Percentiles rank a stretch among this genome's conserved stretches.
These are phyloP conservation scores for Phanerodontia chrysosporium DNA, from an alignment of 768 basidiomycete species.

Conservation along the genomic window DNA sequence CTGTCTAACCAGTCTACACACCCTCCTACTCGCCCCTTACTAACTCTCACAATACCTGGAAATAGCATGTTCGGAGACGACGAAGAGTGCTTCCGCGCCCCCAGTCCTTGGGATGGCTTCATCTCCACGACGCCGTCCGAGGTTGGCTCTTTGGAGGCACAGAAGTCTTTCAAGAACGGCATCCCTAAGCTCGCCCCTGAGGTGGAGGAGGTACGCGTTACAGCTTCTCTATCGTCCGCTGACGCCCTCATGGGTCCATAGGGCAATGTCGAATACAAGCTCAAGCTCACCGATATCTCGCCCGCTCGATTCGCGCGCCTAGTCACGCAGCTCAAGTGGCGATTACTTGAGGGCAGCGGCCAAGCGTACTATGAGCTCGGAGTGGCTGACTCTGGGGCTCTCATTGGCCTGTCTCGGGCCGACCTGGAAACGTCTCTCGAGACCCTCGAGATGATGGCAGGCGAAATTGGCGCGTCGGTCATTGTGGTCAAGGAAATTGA, in stretches of 20 bases:
- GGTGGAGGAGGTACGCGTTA: slow-evolving; percentile 49
- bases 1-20: slow-evolving; percentile 17
- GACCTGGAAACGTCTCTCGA: slow-evolving; percentile 81
- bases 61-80: slow-evolving; percentile 70
- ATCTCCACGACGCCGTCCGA: slow-evolving; percentile 49
- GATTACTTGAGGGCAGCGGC: slow-evolving; percentile 55
- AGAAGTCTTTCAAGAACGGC: slow-evolving; percentile 23
- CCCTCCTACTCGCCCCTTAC: slow-evolving; percentile 8
- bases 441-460: slow-evolving; percentile 91
- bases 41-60: slow-evolving; percentile 6
- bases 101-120: slow-evolving; percentile 80
- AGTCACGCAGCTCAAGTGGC: slow-evolving; percentile 95
- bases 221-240: background rate
- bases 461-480: slow-evolving; percentile 89
- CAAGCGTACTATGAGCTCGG: slow-evolving; percentile 52
- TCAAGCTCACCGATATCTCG: slow-evolving; percentile 79
- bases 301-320: slow-evolving; percentile 75
- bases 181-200: slow-evolving; percentile 67
- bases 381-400: slow-evolving; percentile 83
- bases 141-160: slow-evolving; percentile 24
- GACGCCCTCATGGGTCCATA: slow-evolving; percentile 23
- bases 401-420: slow-evolving; percentile 69
- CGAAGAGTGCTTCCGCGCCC: slow-evolving; percentile 73
- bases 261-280: slow-evolving; percentile 93
- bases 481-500: slow-evolving; percentile 88